These are phyloP conservation scores for Pseudocercospora pini-densiflorae DNA, from an alignment of 2,329 filamentous ascomycete genomes.

Conservation along the genomic window DNA sequence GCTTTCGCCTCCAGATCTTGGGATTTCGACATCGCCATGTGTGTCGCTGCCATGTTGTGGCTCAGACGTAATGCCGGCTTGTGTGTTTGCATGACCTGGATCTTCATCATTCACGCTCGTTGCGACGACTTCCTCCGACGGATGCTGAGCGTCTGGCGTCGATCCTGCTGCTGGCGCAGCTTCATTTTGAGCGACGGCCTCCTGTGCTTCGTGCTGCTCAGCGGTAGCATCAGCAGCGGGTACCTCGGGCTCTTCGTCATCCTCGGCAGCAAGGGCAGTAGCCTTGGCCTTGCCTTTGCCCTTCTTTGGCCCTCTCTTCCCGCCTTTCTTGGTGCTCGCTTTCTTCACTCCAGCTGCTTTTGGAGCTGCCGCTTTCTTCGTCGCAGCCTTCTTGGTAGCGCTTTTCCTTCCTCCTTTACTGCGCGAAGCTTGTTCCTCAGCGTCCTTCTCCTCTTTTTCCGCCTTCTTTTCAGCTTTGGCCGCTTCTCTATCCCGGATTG, in stretches of 20 bases:
- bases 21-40: neutral
- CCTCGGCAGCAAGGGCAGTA: neutral
- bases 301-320: neutral
- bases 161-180: neutral
- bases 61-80: neutral
- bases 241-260: neutral
- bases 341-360: neutral
- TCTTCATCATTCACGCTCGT: neutral
- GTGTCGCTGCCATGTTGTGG: too few species aligned
- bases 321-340: neutral
- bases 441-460: neutral
- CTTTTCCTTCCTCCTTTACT: neutral
- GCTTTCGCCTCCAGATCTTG: neutral
- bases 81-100: neutral
- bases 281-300: neutral
- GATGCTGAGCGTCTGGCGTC: neutral
- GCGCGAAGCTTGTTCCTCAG: neutral
- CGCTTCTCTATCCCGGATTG: conserved; percentile 3
- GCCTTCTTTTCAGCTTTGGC: neutral
- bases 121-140: neutral
- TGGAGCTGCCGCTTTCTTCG: neutral
- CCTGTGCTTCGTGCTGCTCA: neutral
- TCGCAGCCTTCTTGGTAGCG: neutral
- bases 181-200: neutral
- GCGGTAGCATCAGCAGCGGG: neutral